Conservation (phyloP, 371 early-diverging fungal genomes). For the Pancytospora philotis region DNA sequence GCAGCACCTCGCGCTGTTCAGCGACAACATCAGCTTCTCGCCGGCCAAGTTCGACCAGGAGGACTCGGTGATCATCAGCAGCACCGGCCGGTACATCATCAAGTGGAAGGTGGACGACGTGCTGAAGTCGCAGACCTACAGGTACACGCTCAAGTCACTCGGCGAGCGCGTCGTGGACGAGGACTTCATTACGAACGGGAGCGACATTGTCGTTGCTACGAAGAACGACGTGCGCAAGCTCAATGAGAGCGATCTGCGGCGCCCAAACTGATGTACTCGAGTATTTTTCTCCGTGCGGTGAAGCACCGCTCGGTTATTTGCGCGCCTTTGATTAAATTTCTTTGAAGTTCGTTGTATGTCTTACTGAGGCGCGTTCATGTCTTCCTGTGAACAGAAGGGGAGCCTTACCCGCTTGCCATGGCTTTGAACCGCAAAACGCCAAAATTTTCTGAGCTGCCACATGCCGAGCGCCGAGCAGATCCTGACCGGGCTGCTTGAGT, state of each 20-base stretch:
- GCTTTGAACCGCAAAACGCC: too few species aligned
- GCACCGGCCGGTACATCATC: constrained; percentile 76
- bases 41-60: constrained; percentile 78
- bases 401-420: too few species aligned
- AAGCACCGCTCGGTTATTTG: too few species aligned
- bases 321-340: too few species aligned
- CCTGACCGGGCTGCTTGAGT: neutral
- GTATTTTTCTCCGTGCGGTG: too few species aligned
- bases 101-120: constrained; percentile 79
- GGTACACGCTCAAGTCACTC: constrained; percentile 74
- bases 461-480: neutral
- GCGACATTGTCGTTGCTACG: constrained; percentile 66
- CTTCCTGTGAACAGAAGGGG: too few species aligned
- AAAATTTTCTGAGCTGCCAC: too few species aligned
- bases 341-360: too few species aligned
- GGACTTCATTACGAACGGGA: constrained; percentile 68
- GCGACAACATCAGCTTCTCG: constrained; percentile 67
- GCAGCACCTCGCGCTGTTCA: constrained; percentile 74
- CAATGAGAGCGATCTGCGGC: constrained; percentile 33
- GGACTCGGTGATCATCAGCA: constrained; percentile 65
- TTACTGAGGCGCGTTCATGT: too few species aligned
- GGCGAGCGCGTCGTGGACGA: constrained; percentile 71
- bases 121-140: constrained; percentile 64
- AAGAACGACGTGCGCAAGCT: constrained; percentile 59
- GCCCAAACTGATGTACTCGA: constrained; percentile 27